Evolutionary conservation across 192 early-diverging fungal species (phyloP), one percentile per base, ranked within the genome.

Genomic region (Coemansia sp.): DNA sequence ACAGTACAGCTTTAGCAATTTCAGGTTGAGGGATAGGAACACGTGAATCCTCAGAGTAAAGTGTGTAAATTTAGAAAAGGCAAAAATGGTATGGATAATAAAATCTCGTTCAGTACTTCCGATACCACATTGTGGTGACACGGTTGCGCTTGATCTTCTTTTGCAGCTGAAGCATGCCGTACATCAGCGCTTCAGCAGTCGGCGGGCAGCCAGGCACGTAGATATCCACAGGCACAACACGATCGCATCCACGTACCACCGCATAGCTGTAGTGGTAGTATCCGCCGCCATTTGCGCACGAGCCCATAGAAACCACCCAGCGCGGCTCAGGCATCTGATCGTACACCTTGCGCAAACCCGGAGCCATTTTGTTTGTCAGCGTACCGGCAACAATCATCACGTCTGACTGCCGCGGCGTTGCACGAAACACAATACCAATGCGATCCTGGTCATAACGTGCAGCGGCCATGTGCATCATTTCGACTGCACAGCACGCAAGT

Each of bases 371-470:
- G 88, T 98, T 98, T 58, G 94, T 96, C 75, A 98, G 83, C 21
- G 96, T 98, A 45, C 96, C 96, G 9, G 96, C 96, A 41, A 98
- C 96, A 83, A 98, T 98, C 96, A 98, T 98, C 43, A 96, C 93
- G 85, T 98, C 96, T 24, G 94, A 90, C 82, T 98, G 96, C 76
- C 96, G 89, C 24, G 96, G 96, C 17, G 93, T 93, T 32, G 96
- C 96, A 75, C 96, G 89, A 81, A 96, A 98, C 22, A 98, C 92
- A 81, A 98, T 94, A 76, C 95, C 95, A 45, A 98, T 79, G 68
- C 95, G 90, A 88, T 98, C 95, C 85, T 95, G 94, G 84, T 98
- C 95, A 67, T 98, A 98, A 64, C 95, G 90, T 35, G 93, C 89
- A 41, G 92, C 91, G 37, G 94, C 92, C 88, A 94, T 96, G 84